These are phyloP conservation scores for Limnanthes douglasii DNA, from an alignment of 345 rosid species.

Conservation along the genomic window DNA sequence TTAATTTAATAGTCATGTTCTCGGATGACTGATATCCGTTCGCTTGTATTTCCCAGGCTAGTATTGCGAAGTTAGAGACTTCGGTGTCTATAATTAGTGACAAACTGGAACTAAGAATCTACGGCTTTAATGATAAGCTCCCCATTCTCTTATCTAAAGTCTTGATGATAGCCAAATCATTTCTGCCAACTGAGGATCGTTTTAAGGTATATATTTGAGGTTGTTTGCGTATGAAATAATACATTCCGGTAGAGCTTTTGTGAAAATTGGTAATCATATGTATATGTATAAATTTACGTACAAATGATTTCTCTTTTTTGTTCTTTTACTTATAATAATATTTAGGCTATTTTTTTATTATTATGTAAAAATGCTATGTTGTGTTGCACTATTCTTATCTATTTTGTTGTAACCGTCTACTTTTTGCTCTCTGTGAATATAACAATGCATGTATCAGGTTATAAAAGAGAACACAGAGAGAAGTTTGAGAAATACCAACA, in stretches of 20 bases:
- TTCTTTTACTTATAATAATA: too few relatives aligned
- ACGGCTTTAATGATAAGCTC: slow-evolving; percentile 88
- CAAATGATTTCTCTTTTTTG: not conserved
- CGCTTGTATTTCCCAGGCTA: slow-evolving; percentile 73
- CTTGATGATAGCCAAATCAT: slow-evolving; percentile 57
- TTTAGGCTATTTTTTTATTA: too few relatives aligned
- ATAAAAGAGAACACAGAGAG: slow-evolving; percentile 84
- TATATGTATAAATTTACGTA: slow-evolving; percentile 3
- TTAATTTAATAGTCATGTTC: slow-evolving; percentile 2
- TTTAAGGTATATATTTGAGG: slow-evolving; percentile 40
- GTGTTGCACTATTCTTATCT: not conserved
- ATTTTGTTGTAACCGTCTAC: not conserved
- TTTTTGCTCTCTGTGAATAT: slow-evolving; percentile 4
- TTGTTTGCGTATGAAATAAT: too few relatives aligned
- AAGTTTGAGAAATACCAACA: slow-evolving; percentile 58
- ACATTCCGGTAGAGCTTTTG: too few relatives aligned
- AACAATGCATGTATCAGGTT: slow-evolving; percentile 31
- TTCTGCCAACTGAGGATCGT: slow-evolving; percentile 59
- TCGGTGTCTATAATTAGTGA: slow-evolving; percentile 50
- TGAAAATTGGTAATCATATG: not conserved
- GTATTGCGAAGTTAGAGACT: slow-evolving; percentile 86
- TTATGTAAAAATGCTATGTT: too few relatives aligned
- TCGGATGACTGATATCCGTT: too few relatives aligned
- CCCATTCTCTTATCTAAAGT: slow-evolving; percentile 56
- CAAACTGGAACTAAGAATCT: slow-evolving; percentile 78